Percentiles rank a stretch among this genome's conserved stretches.
These are phyloP conservation scores for Oryza brachyantha DNA, from an alignment of 176 grass and related monocot species.

Conservation along the genomic window DNA sequence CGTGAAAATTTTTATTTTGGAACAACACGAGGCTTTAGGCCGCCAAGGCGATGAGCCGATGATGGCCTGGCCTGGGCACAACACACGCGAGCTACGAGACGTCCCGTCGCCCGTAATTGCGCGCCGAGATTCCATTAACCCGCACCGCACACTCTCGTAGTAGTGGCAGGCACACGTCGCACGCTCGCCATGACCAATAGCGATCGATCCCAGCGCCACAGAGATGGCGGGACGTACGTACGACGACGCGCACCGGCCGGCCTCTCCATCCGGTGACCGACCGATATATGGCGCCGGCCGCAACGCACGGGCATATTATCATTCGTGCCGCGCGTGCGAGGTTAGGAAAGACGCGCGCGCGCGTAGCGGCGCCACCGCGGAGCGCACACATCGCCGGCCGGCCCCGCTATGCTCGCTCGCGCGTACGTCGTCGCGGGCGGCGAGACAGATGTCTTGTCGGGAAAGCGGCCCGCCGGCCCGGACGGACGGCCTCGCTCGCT, in stretches of 20 bases:
- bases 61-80: too few relatives aligned
- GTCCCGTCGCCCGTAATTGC: not conserved
- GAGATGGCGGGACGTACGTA: not conserved
- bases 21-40: too few relatives aligned
- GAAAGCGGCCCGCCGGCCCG: not conserved
- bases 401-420: too few relatives aligned
- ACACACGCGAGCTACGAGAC: not conserved
- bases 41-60: too few relatives aligned
- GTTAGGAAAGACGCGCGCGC: not conserved
- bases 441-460: constrained; percentile 1
- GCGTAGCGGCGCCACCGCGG: not conserved
- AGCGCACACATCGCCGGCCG: not conserved
- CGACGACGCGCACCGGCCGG: not conserved
- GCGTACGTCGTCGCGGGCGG: too few relatives aligned
- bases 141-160: not conserved
- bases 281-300: too few relatives aligned
- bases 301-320: not conserved
- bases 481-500: not conserved
- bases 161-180: not conserved
- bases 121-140: not conserved
- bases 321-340: not conserved
- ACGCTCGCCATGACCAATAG: not conserved
- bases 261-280: not conserved
- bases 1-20: too few relatives aligned
- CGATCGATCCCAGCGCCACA: not conserved